Conservation (phyloP, 1,139 yeast species). For the Yamadazyma epiphylla region DNA sequence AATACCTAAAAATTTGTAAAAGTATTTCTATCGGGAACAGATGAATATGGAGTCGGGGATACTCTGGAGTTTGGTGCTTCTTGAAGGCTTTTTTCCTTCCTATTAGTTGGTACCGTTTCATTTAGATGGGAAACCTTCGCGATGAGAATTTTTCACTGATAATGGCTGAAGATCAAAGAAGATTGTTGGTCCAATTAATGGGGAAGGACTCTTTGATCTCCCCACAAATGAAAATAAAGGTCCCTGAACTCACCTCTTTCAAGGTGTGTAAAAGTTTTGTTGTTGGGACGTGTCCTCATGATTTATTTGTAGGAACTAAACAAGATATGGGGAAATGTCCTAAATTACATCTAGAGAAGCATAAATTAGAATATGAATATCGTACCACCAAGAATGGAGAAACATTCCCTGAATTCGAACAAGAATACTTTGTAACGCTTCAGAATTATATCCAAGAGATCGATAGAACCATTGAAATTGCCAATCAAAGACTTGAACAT, state of each 20-base stretch:
- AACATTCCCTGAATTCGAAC: slow-evolving; percentile 63
- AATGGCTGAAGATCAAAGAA: slow-evolving; percentile 73
- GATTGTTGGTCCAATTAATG: slow-evolving; percentile 77
- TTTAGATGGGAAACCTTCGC: slow-evolving; percentile 3
- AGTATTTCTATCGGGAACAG: slow-evolving; percentile 44
- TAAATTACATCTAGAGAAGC: slow-evolving; percentile 69
- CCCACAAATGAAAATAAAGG: slow-evolving; percentile 31
- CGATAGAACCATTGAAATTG: slow-evolving; percentile 60
- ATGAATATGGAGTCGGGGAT: slow-evolving; percentile 27
- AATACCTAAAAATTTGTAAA: slow-evolving; percentile 24
- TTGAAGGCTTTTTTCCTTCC: slow-evolving; percentile 28
- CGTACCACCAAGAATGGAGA: slow-evolving; percentile 52
- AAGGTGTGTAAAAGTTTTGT: slow-evolving; percentile 76
- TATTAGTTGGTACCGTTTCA: slow-evolving; percentile 34
- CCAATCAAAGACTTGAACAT: slow-evolving; percentile 66
- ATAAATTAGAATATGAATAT: slow-evolving; percentile 66
- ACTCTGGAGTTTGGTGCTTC: slow-evolving; percentile 12
- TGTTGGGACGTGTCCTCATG: slow-evolving; percentile 89
- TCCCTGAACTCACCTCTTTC: slow-evolving; percentile 57
- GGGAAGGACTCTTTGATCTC: slow-evolving; percentile 56
- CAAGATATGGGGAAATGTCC: slow-evolving; percentile 84
- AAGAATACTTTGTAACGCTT: slow-evolving; percentile 59
- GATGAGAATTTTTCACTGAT: slow-evolving; percentile 1
- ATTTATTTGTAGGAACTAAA: slow-evolving; percentile 77
- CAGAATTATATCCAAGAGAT: slow-evolving; percentile 61